Evolutionary conservation across 2,329 filamentous ascomycete genomes (phyloP).

Genomic region (Ophiostoma fasciatum): DNA sequence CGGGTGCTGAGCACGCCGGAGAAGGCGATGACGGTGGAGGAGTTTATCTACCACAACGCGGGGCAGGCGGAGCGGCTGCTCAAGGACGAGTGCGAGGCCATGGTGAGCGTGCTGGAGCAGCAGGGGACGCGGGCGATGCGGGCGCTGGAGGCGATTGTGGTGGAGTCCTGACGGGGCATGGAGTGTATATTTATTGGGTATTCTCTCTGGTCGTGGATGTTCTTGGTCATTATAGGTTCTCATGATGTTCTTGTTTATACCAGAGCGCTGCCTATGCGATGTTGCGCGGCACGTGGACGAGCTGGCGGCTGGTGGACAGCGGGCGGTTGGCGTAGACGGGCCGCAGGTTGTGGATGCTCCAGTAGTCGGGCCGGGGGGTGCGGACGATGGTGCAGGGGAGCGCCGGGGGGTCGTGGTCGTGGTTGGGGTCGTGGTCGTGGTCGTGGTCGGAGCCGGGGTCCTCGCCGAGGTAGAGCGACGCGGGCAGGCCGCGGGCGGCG

Average conservation of each 20-base stretch:
- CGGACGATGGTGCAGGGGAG: conserved; percentile 3
- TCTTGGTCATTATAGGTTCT: background rate
- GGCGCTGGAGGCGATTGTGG: conserved; percentile 57
- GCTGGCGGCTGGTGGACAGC: conserved; percentile 1
- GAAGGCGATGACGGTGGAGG: conserved; percentile 80
- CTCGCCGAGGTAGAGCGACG: background rate
- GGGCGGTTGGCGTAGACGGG: background rate
- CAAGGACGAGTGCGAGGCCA: conserved; percentile 63
- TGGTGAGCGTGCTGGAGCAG: conserved; percentile 70
- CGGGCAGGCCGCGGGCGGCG: background rate
- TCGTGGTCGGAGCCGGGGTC: background rate
- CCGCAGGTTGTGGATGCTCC: conserved; percentile 1
- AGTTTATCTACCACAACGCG: conserved; percentile 81
- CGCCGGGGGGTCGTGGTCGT: background rate
- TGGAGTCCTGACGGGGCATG: no score
- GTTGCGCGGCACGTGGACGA: background rate
- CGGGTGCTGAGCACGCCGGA: conserved; percentile 57
- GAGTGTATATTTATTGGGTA: no score
- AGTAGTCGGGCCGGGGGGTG: conserved; percentile 1
- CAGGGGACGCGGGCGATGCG: conserved; percentile 69
- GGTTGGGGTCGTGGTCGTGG: background rate
- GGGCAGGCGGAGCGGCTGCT: conserved; percentile 65
- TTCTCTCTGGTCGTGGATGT: background rate
- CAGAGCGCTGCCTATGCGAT: no score
- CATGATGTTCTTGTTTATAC: background rate